Base-by-base conservation (phyloP, 2,329 filamentous ascomycete genomes). In the Venturiaceae sp. region DNA sequence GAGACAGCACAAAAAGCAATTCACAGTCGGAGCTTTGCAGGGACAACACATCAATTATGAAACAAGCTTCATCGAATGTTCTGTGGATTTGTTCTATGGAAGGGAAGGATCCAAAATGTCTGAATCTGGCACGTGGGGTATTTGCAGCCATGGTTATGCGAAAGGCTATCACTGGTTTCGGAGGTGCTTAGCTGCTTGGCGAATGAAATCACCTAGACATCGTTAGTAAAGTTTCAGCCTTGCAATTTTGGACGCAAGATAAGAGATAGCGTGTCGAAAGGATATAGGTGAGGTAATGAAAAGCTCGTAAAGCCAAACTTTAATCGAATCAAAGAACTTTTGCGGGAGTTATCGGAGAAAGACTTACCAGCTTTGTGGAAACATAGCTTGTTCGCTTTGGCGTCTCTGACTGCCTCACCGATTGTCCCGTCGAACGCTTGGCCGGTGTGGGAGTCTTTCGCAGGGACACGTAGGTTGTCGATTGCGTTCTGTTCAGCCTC, bases 151-250 rank as follows among this genome's bases (percentile, higher is more conserved):
- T 47, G 23, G 44, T 30, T 47, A 11, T 19, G 32, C 2, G 62
- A 19, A 55, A 65, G 63, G 6, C 63, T 53, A 32, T 60, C 41
- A 8, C 64, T 62, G 26, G 64, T 62, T 30, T 66, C 66, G 53
- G 30, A 71, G 53, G 61, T 70, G 58, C 34, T 58, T 58, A 23
- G 69, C 68, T 19, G 69, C 69, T 63, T 71, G 69, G 44, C 64
- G 62, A 30, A 71, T 67, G 50, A 70, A 71, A 53, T 71, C 68
- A 9, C 69, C 68, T 3, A 66, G 67, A 33, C 69, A 70, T 54
- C 70, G 69, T 47, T 70, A 71, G 57, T 68, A 71, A 23, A 63
- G 61, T 50, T 70, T 71, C 2, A 66, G 68, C 58, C 70, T 70
- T 1, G 67, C 69, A 57, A 70, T 67, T 11, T 63, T 64, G 23